phyloP scores from a whole-genome alignment of 192 early-diverging fungal species.

The Phlyctochytrium arcticum region DNA sequence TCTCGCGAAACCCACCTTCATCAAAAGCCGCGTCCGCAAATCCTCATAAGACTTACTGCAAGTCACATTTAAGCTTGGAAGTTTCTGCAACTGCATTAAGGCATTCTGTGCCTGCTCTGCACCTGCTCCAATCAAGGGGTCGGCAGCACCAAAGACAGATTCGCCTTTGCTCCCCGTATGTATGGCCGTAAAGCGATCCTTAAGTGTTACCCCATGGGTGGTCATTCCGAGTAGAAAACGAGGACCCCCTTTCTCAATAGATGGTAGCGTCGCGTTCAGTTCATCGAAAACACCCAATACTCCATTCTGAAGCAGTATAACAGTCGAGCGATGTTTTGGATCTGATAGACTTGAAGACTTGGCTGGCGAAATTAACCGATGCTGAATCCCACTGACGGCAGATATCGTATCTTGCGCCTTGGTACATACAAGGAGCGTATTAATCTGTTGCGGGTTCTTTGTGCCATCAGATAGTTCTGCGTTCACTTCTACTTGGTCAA shows the following conservation, averaged over 20 bases:
- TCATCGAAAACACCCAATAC: constrained; percentile 55
- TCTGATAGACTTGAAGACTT: too few species aligned
- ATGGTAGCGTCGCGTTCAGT: constrained; percentile 32
- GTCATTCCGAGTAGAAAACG: constrained; percentile 48
- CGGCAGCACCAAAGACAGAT: constrained; percentile 43
- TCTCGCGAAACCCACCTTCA: too few species aligned
- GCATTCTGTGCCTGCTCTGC: too few species aligned
- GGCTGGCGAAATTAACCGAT: constrained; percentile 39
- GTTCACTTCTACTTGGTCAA: neutral
- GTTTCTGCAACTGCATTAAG: too few species aligned
- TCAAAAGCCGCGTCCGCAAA: too few species aligned
- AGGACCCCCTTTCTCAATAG: constrained; percentile 16
- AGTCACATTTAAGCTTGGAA: too few species aligned
- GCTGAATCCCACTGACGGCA: constrained; percentile 45
- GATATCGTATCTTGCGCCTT: constrained; percentile 61
- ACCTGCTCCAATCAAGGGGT: too few species aligned
- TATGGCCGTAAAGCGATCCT: constrained; percentile 45
- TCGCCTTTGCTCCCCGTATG: constrained; percentile 57
- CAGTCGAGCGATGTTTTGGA: constrained; percentile 35
- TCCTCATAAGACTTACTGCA: too few species aligned
- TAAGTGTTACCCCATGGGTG: constrained; percentile 49
- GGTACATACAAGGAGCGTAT: constrained; percentile 54
- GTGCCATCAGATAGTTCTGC: constrained; percentile 9
- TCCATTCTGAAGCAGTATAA: constrained; percentile 66
- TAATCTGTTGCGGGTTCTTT: constrained; percentile 37